Conservation (phyloP, 2,329 filamentous ascomycete genomes). For the Clarireedia hainanense region DNA sequence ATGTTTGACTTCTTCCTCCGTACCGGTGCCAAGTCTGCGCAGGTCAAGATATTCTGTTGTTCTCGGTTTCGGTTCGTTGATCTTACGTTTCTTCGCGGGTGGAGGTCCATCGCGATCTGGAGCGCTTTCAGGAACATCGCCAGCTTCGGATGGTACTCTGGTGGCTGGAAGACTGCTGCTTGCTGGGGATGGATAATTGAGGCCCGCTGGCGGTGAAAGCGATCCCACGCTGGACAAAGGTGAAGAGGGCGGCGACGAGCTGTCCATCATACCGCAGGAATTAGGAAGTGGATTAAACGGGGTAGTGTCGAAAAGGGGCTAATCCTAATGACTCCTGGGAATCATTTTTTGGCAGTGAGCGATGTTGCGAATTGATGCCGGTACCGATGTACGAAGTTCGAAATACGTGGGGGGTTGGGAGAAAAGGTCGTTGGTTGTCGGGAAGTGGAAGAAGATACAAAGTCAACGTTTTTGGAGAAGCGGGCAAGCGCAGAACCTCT, state of each 20-base stretch:
- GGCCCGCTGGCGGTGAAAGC: slow-evolving; percentile 26
- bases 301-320: background rate
- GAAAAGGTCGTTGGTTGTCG: background rate
- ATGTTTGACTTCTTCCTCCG: slow-evolving; percentile 37
- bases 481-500: no score
- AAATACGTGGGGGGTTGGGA: background rate
- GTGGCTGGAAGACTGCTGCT: slow-evolving; percentile 24
- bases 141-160: slow-evolving; percentile 14
- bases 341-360: slow-evolving; percentile 4
- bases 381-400: background rate
- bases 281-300: background rate
- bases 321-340: slow-evolving; percentile 3
- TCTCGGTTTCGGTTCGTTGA: slow-evolving; percentile 56
- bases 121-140: slow-evolving; percentile 14
- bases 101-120: slow-evolving; percentile 48
- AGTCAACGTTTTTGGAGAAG: no score
- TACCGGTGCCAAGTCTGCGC: slow-evolving; percentile 39
- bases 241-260: slow-evolving; percentile 26
- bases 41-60: slow-evolving; percentile 80
- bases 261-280: slow-evolving; percentile 6
- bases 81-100: slow-evolving; percentile 69
- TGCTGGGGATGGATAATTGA: slow-evolving; percentile 27
- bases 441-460: background rate
- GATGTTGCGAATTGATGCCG: background rate
- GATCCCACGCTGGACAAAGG: slow-evolving; percentile 30